Evolutionary conservation across 148 eudicot species (phyloP).

Genomic region (Cornus kousa): DNA sequence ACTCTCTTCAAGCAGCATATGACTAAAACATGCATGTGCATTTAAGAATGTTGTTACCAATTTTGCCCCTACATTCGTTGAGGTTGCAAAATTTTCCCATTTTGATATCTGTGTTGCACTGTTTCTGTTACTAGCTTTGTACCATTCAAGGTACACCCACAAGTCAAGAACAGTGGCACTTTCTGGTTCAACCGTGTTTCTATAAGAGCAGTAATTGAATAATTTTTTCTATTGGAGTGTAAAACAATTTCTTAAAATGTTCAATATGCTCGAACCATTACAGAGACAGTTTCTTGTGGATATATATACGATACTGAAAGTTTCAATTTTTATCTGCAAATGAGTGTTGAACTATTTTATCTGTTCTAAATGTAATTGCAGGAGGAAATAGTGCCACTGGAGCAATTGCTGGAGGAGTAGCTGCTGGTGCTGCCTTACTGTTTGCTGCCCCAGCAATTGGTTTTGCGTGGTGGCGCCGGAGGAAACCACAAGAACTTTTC

Average conservation of each 20-base stretch:
- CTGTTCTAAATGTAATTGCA: conserved; percentile 14
- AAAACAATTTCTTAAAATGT: neutral
- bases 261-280: neutral
- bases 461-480: conserved; percentile 41
- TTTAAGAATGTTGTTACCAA: neutral
- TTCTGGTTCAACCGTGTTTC: neutral
- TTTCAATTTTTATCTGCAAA: conserved; percentile 3
- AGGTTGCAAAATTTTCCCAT: neutral
- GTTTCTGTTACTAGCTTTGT: neutral
- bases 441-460: conserved; percentile 51
- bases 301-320: neutral
- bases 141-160: neutral
- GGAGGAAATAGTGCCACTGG: conserved; percentile 47
- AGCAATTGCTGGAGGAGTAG: conserved; percentile 54
- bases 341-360: neutral
- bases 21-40: neutral
- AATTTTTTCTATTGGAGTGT: neutral
- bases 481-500: conserved; percentile 50
- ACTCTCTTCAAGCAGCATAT: neutral
- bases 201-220: neutral
- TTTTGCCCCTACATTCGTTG: neutral
- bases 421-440: conserved; percentile 51
- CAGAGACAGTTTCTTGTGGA: neutral
- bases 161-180: neutral
- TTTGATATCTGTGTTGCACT: neutral